Percentiles rank a stretch among this genome's conserved stretches.
Conservation (phyloP, 345 rosid genomes). For the Gossypium arboreum region DNA sequence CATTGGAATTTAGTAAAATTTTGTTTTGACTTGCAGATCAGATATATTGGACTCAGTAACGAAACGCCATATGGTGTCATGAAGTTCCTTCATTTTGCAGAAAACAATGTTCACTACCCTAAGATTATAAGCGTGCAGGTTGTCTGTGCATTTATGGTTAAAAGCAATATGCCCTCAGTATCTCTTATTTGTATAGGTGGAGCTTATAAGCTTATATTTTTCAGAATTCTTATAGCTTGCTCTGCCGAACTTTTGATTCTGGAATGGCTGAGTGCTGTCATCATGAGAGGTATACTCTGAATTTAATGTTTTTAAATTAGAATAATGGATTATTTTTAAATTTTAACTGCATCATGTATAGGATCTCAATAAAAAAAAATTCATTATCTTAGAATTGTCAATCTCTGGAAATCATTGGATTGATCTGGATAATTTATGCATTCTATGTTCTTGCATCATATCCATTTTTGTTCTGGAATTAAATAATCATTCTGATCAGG, state of each 20-base stretch:
- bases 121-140: conserved; percentile 53
- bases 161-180: not conserved
- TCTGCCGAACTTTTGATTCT: conserved; percentile 53
- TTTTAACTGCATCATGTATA: not conserved
- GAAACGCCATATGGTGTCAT: conserved; percentile 61
- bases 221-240: conserved; percentile 53
- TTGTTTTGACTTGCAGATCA: conserved; percentile 34
- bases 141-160: conserved; percentile 12
- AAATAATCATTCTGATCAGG: conserved; percentile 5
- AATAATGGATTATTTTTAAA: not conserved
- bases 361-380: not conserved
- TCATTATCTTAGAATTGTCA: not conserved
- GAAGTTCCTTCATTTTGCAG: conserved; percentile 50
- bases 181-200: not conserved
- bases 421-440: conserved; percentile 2
- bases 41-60: conserved; percentile 58
- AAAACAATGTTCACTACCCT: conserved; percentile 32
- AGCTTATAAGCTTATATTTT: conserved; percentile 20
- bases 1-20: not conserved
- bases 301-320: conserved; percentile 4
- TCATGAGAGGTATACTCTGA: conserved; percentile 44
- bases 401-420: not conserved
- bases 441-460: not conserved
- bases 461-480: not conserved
- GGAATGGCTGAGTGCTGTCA: conserved; percentile 65